Base-by-base conservation (phyloP, 441 rosid genomes). In the Erodium trifolium region DNA sequence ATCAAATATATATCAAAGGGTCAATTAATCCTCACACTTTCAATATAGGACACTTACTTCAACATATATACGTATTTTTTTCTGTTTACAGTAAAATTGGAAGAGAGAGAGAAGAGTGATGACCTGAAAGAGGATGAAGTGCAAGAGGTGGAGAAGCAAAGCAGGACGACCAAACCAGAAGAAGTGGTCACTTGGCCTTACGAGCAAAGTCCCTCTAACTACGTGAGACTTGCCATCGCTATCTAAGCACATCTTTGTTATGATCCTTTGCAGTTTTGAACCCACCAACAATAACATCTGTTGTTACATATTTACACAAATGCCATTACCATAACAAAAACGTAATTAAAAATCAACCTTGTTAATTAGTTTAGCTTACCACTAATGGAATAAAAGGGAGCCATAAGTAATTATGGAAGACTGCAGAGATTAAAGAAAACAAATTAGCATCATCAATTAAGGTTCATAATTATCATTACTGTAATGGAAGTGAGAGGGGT, bases 121-220 rank as follows among this genome's bases (percentile, higher is more conserved):
- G 68, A 87, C 96, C 87, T 87, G 93, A 79, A 85, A 86, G 23
- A 86, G 79, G 14, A 85, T 70, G 77, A 86, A 90, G 74, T 87
- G 90, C 0, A 86, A 79, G 65, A 90, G 81, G 71, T 85, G 85
- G 72, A 87, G 88, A 71, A 83, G 83, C 77, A 87, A 73, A 64
- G 79, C 85, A 17, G 93, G 96, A 19, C 78, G 43, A 34, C 84
- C 77, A 57, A 90, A 84, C 96, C 96, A 90, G 77, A 90, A 90
- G 55, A 76, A 85, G 17, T 74, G 71, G 71, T 90, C 96, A 72
- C 90, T 85, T 0, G 93, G 90, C 73, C 74, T 81, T 23, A 90
- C 93, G 53, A 90, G 79, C 80, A 89, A 74, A 34, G 83, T 80
- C 66, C 96, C 93, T 6, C 80, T 75, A n/a, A 90, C 88, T 39